A percentile compares a stretch with the other conserved stretches of the same genome.
phyloP scores from a whole-genome alignment of 305 asterid species.

The Fraxinus velutina region DNA sequence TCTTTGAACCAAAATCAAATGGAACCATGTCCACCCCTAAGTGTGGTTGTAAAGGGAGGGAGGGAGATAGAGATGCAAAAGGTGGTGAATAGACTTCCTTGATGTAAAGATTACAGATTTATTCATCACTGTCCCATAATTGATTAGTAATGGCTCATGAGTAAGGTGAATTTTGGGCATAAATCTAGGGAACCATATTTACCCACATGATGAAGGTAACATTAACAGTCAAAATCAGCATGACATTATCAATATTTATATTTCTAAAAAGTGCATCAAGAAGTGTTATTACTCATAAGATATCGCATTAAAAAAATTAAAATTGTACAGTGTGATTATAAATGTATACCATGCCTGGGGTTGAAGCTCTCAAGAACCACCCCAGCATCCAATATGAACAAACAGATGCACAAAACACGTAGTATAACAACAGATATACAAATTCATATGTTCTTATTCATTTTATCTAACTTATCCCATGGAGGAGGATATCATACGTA shows the following conservation, averaged over 20 bases:
- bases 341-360: background rate
- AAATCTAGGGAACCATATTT: background rate
- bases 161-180: background rate
- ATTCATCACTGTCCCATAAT: background rate
- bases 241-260: background rate
- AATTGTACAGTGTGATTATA: background rate
- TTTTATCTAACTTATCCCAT: background rate
- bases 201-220: background rate
- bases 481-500: constrained; percentile 12
- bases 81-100: too few relatives aligned
- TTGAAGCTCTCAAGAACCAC: background rate
- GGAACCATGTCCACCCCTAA: too few relatives aligned
- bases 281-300: background rate
- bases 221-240: background rate
- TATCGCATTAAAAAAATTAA: background rate
- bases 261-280: background rate
- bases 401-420: background rate
- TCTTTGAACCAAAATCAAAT: too few relatives aligned
- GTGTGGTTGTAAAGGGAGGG: too few relatives aligned
- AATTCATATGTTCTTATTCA: background rate
- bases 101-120: background rate
- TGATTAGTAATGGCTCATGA: background rate
- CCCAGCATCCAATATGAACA: background rate
- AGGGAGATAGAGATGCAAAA: too few relatives aligned
- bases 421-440: background rate